Evolutionary conservation across 1,139 yeast genomes (phyloP), one percentile per base, ranked within the genome.

Genomic region (Yamadazyma sp.): DNA sequence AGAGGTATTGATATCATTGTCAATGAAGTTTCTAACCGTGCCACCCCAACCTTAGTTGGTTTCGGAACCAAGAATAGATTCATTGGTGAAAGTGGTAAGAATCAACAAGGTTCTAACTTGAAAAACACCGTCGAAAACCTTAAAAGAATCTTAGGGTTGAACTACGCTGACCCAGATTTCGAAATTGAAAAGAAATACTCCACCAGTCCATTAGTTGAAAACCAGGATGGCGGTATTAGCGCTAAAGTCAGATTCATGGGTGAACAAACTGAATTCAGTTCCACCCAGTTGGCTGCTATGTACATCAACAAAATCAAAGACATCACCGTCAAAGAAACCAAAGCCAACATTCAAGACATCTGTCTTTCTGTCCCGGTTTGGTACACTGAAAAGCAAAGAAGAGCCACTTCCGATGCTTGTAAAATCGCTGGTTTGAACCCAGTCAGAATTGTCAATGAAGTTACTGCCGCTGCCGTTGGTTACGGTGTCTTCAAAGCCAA

Each of bases 391-490:
- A 82, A 77, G 60, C 98, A 92, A 75, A 89, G 98, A 71, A 91
- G 96, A 62, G 96, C 97, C 49, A 83, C 95, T 54, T 78, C 89
- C 47, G 98, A 94, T 64, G 97, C 98, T 44, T 92, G 96, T 59
- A 79, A 78, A 62, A 86, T 92, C 64, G 98, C 98, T 47, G 96
- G 96, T 48, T 79, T 92, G 62, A 92, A 92, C 81, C 97, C 98
- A 46, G 97, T 92, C 47, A 86, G 98, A 79, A 83, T 92, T 53
- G 96, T 92, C 57, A 92, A 92, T 66, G 98, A 92, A 66, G 83
- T 87, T 50, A 91, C 98, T 45, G 98, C 98, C 47, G 98, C 98
- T 45, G 98, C 97, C 54, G 96, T 94, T 51, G 95, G 97, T 54
- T 94, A 92, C 74, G 98, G 98, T 76, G 97, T 92, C 47, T 92